Evolutionary conservation across 2,329 filamentous ascomycete species (phyloP), one percentile per base, ranked within the genome.

Genomic region (Fusarium transvaalense): DNA sequence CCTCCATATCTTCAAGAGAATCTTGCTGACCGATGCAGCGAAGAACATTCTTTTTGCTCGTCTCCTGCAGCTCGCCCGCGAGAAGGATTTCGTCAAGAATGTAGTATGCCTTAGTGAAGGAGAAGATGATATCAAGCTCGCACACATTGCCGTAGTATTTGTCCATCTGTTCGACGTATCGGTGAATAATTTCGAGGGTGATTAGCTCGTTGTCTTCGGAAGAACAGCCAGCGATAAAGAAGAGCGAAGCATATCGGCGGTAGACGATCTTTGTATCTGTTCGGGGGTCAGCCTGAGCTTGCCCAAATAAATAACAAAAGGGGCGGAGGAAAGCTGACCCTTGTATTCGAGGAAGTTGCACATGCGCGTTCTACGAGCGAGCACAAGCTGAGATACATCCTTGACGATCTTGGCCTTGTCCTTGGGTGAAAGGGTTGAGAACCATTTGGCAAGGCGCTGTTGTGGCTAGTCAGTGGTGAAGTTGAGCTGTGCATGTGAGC

Each of bases 381-480:
- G 90, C 74, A 99, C 96, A 50, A 98, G 92, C 82, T 98, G 96
- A 65, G 96, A 94, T 76, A 99, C 96, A 86, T 99, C 96, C 83
- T 99, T 99, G 87, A 99, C 95, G 79, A 99, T 98, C 87, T 99
- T 99, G 82, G 95, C 96, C 85, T 99, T 99, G 78, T 99, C 96
- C 82, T 92, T 97, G 69, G 96, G 96, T 35, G 95, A 97, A 68
- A 99, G 88, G 17, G 96, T 99, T 56, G 94, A 97, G 83, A 99
- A 99, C 96, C 96, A 99, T 85, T 99, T 99, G 74, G 96, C 96
- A 58, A 99, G 91, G 78, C 96, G 94, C 96, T 99, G 82, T 58
- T 69, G 61, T 71, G 47, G 45, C 14, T 39, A 56, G 51, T 76
- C 27, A 76, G 74, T 60, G 37, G 47, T 43, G 51, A 19, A 42